Evolutionary conservation across 345 rosid genomes (phyloP), one percentile per base, ranked within the genome.

Genomic region (Eucalyptus sp.): DNA sequence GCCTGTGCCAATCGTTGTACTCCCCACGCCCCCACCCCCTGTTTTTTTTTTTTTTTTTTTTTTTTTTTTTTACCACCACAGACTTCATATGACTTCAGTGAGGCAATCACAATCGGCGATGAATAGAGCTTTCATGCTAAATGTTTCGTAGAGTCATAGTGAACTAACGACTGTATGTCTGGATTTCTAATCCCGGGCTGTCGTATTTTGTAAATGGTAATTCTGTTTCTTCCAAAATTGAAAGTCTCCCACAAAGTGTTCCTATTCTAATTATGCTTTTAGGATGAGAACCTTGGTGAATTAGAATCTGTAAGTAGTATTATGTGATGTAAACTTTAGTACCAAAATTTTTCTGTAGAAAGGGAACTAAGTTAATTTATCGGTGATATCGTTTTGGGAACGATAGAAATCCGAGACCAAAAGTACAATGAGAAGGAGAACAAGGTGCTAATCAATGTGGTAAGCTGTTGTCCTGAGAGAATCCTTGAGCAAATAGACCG

Each of bases 401-500:
- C 87, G 31, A 87, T 5, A 90, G 91, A 90, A 86, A 76, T 90
- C 33, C 88, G 76, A 54, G 71, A 88, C 87, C 94, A 91, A 87
- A 7, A 13, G 3, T 92, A 80, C 56, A 90, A 93, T 7, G 92
- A 90, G 86, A 92, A 93, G 90, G 60, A 87, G 20, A 90, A 91
- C 54, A 81, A 58, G 46, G 94, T 90, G 89, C 10, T 4, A 33
- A 83, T 93, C 87, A 87, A 25, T 15, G 94, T 93, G 64, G 88
- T 87, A 7, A 91, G 91, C 52, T 91, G 93, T 91, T 88, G 90
- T 68, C 94, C 93, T 1, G 94, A 93, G 16, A 90, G 87, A 64
- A 87, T 91, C 49, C 89, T 41, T 27, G 10, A 88, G 22, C 90
- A 90, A 89, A 92, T 93, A 37, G 5, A 17, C 17, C 54, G 90